These are phyloP conservation scores for Odontarrhena argentea DNA, from an alignment of 345 rosid genomes.

Conservation along the genomic window DNA sequence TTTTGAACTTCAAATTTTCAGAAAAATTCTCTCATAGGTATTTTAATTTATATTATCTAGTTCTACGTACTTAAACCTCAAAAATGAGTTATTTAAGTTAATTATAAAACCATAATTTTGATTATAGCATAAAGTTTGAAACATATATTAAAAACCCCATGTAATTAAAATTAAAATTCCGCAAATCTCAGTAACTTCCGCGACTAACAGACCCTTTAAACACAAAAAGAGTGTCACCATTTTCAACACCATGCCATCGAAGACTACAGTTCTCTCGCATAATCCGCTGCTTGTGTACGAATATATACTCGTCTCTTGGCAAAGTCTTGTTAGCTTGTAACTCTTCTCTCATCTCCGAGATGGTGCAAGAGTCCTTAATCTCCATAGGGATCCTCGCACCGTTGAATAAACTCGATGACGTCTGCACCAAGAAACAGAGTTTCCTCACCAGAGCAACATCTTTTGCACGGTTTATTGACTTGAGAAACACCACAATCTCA, in stretches of 20 bases:
- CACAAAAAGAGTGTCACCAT: conserved; percentile 70
- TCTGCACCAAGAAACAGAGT: conserved; percentile 61
- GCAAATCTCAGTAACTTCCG: conserved; percentile 12
- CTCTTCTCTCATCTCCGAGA: conserved; percentile 56
- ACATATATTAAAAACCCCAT: no score
- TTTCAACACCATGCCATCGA: conserved; percentile 77
- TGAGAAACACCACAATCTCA: conserved; percentile 64
- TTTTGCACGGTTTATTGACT: conserved; percentile 43
- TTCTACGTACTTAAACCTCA: no score
- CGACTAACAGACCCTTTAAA: conserved; percentile 70
- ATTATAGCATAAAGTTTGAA: no score
- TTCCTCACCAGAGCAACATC: conserved; percentile 50
- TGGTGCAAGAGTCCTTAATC: conserved; percentile 59
- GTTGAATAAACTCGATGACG: conserved; percentile 70
- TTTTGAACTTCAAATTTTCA: no score
- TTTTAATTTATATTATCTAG: no score
- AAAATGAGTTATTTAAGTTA: no score
- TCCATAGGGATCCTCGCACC: conserved; percentile 70
- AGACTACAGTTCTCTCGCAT: conserved; percentile 75
- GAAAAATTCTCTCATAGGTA: no score
- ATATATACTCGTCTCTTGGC: conserved; percentile 73
- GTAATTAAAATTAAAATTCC: no score
- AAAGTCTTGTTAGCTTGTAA: conserved; percentile 53
- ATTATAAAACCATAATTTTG: no score
- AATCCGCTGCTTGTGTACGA: conserved; percentile 82